These are phyloP conservation scores for Acanthamoeba castellanii DNA, from an alignment of 208 protist genomes.

Conservation along the genomic window DNA sequence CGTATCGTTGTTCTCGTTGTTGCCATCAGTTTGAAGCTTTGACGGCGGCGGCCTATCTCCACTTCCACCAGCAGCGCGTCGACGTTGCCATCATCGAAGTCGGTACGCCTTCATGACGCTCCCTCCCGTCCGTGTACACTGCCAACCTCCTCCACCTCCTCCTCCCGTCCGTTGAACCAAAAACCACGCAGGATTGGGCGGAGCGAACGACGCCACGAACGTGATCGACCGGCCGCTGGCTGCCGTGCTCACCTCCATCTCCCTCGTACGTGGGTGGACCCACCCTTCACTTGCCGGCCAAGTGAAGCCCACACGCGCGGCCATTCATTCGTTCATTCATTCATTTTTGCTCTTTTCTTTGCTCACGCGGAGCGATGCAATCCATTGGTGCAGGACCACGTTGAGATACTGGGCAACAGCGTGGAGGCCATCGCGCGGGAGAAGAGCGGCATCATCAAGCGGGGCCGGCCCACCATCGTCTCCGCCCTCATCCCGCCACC, in stretches of 20 bases:
- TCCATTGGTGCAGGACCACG: background rate
- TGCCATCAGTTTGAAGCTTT: background rate
- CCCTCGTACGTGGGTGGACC: background rate
- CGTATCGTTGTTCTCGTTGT: too few species aligned
- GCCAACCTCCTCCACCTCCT: too few species aligned
- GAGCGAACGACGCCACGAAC: slow-evolving; percentile 19
- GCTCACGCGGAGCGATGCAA: too few species aligned
- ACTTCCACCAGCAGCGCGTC: background rate
- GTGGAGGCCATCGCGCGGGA: background rate
- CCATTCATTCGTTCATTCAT: too few species aligned
- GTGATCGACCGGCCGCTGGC: background rate
- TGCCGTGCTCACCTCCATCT: slow-evolving; percentile 2
- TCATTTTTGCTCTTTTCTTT: too few species aligned
- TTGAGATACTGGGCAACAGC: background rate
- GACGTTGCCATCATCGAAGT: slow-evolving; percentile 61
- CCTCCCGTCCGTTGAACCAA: too few species aligned
- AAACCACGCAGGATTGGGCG: slow-evolving; percentile 1
- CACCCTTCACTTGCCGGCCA: too few species aligned
- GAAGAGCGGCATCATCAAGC: slow-evolving; percentile 22
- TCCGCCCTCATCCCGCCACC: background rate
- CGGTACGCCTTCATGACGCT: background rate
- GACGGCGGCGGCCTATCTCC: slow-evolving; percentile 26
- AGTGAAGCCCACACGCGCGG: too few species aligned
- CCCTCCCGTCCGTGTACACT: background rate
- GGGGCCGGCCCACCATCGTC: background rate